Conservation (phyloP, 1,139 yeast species). For the Spathaspora sp. region DNA sequence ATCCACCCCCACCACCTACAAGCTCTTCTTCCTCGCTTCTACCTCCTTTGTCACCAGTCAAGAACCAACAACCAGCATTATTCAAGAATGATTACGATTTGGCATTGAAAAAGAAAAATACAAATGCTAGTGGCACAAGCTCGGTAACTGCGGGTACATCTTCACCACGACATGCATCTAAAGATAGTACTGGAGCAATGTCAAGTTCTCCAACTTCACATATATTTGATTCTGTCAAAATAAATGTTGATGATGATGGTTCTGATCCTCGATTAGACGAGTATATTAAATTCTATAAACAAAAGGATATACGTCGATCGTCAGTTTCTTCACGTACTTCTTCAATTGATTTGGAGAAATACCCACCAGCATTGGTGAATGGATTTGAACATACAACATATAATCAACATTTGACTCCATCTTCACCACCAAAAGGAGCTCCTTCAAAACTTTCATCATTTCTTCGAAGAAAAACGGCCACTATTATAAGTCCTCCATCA, state of each 20-base stretch:
- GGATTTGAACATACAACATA: conserved; percentile 16
- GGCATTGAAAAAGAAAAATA: conserved; percentile 6
- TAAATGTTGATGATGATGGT: conserved; percentile 6
- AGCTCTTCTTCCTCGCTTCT: not conserved
- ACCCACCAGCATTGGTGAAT: conserved; percentile 48
- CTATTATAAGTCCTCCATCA: conserved; percentile 4
- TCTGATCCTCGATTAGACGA: conserved; percentile 58
- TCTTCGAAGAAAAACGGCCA: conserved; percentile 23
- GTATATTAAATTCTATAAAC: conserved; percentile 53
- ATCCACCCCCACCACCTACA: not conserved
- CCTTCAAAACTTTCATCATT: conserved; percentile 25
- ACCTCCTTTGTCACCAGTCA: not conserved
- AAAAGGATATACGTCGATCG: conserved; percentile 26
- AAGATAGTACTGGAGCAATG: not conserved
- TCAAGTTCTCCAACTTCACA: conserved; percentile 1
- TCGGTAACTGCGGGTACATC: not conserved
- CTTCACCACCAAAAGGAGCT: conserved; percentile 6
- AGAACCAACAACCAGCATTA: conserved; percentile 2
- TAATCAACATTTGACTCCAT: conserved; percentile 3
- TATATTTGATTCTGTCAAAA: not conserved
- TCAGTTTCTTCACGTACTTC: conserved; percentile 18
- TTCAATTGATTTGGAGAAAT: conserved; percentile 9
- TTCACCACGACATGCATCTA: conserved; percentile 3
- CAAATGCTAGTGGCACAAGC: conserved; percentile 3
- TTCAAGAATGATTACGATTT: conserved; percentile 13